Conservation (phyloP, 768 basidiomycete species). For the Amanita fuliginea region DNA sequence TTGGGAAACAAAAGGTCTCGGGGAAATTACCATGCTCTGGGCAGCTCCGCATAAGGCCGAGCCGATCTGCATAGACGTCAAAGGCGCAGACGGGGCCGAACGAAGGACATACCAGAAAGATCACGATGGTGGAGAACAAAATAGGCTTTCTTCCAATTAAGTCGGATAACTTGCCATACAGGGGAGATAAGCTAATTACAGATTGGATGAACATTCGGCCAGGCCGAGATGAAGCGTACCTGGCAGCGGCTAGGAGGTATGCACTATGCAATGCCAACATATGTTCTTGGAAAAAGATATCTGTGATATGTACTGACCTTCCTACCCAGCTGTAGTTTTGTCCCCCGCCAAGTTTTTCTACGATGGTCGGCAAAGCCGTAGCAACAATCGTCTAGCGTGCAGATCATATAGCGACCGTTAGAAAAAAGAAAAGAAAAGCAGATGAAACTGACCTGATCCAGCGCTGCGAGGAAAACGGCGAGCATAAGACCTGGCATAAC, state of each 20-base stretch:
- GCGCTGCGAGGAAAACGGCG: slow-evolving; percentile 38
- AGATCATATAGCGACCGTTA: not conserved
- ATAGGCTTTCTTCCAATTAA: slow-evolving; percentile 51
- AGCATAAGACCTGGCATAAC: slow-evolving; percentile 37
- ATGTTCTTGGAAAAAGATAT: slow-evolving; percentile 7
- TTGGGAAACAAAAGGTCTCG: not conserved
- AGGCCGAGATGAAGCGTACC: slow-evolving; percentile 14
- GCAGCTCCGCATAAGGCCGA: slow-evolving; percentile 78
- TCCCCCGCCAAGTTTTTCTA: slow-evolving; percentile 51
- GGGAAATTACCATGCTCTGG: slow-evolving; percentile 43
- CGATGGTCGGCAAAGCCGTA: slow-evolving; percentile 70
- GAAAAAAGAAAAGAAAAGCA: not conserved
- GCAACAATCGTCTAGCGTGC: slow-evolving; percentile 51
- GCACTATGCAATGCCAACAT: slow-evolving; percentile 32
- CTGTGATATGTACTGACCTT: slow-evolving; percentile 25
- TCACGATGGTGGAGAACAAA: slow-evolving; percentile 49
- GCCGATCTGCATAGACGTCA: slow-evolving; percentile 37
- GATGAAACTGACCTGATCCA: slow-evolving; percentile 40
- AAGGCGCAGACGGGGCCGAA: not conserved
- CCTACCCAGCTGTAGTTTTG: slow-evolving; percentile 65
- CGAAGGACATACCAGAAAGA: slow-evolving; percentile 45
- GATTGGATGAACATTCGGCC: not conserved
- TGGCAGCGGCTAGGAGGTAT: slow-evolving; percentile 60
- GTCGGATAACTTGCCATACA: slow-evolving; percentile 75
- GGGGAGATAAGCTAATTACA: slow-evolving; percentile 39